Conservation (phyloP, 2,329 filamentous ascomycete species). For the Aspergillus costaricaensis region DNA sequence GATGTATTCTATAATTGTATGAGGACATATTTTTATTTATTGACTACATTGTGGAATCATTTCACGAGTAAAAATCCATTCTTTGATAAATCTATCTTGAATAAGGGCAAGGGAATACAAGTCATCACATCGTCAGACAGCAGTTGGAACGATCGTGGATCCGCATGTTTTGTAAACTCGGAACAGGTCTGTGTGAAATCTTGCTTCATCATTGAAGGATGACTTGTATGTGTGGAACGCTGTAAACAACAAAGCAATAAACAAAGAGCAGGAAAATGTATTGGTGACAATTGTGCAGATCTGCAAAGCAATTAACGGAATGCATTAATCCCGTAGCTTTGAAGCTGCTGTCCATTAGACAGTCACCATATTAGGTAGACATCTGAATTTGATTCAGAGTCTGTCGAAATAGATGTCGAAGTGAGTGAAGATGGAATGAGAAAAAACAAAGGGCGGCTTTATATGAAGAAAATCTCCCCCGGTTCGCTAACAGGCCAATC, state of each 20-base stretch:
- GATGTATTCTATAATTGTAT: too few relatives aligned
- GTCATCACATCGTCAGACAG: slow-evolving; percentile 47
- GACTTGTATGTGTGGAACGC: slow-evolving; percentile 1
- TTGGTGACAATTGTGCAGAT: neutral
- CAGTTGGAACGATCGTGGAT: slow-evolving; percentile 49
- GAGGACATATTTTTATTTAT: too few relatives aligned
- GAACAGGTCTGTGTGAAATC: slow-evolving; percentile 64
- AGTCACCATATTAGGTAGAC: too few relatives aligned
- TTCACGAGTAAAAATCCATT: neutral
- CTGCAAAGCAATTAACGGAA: too few relatives aligned
- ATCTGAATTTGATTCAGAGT: too few relatives aligned
- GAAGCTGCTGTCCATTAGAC: neutral
- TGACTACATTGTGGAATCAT: too few relatives aligned
- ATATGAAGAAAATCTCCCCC: slow-evolving; percentile 58
- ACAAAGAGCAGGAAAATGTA: too few relatives aligned
- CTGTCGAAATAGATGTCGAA: neutral
- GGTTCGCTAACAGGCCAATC: slow-evolving; percentile 41
- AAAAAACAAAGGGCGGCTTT: slow-evolving; percentile 6
- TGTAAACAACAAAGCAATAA: neutral
- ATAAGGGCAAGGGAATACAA: slow-evolving; percentile 15
- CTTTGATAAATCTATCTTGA: neutral
- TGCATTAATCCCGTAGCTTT: too few relatives aligned
- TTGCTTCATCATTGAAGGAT: slow-evolving; percentile 54
- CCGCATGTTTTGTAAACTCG: slow-evolving; percentile 61
- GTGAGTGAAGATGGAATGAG: neutral